Evolutionary conservation across 2,329 filamentous ascomycete genomes (phyloP), one percentile per base, ranked within the genome.

Genomic region (Microsporum ferrugineum): DNA sequence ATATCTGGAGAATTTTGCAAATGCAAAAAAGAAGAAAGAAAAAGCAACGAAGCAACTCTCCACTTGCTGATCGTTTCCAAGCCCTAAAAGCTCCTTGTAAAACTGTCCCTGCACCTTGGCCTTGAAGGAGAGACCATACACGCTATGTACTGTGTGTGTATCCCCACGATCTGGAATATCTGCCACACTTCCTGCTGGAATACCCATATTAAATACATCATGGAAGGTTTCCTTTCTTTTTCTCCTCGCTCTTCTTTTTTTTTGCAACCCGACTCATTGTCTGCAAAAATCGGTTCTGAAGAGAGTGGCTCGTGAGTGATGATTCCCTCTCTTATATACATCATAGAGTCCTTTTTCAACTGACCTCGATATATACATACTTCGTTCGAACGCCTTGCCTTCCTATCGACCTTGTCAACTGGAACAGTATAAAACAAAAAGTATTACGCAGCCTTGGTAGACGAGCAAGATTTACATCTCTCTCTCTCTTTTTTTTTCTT

Each of bases 41-140:
- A 43, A 43, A 43, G 39, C 39, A 43, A 43, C 14, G 39, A 43
- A 43, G 17, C 7, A 43, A 43, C 39, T 43, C 49, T 55, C 49
- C 49, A 55, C 49, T 23, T 55, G 49, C 49, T 55, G 49, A 55
- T 55, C 49, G 49, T 55, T 55, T 55, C 49, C 49, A 55, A 55
- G 49, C 49, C 49, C 33, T 49, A 55, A 55, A 53, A 55, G 49
- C 49, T 55, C 49, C 33, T 34, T 55, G 49, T 55, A 55, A 53
- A 53, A 55, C 49, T 55, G 49, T 55, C 49, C 49, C 49, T 55
- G 49, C 49, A 55, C 49, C 45, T 55, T 55, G 49, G 49, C 49
- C 31, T 55, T 29, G n/a, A 31, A 29, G 27, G 49, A 34, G 14
- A 34, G 49, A n/a, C n/a, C 3, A 14, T 34, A 33, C 49, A 12